Percentiles rank a stretch among this genome's conserved stretches.
phyloP scores from a whole-genome alignment of 345 rosid species.

The Clausena lansium region DNA sequence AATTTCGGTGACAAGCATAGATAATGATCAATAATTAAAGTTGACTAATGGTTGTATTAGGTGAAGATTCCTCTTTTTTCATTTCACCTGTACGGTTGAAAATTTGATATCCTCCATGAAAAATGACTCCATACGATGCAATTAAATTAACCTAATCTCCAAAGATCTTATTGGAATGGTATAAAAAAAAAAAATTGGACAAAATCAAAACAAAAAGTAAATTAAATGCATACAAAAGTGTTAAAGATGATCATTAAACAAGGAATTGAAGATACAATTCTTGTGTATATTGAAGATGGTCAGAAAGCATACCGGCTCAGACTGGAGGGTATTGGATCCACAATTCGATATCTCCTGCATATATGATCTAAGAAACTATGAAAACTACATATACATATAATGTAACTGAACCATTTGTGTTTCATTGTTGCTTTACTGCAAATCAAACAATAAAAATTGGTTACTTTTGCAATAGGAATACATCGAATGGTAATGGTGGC shows the following conservation, averaged over 20 bases:
- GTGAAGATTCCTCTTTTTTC: conserved; percentile 5
- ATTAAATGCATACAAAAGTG: too few relatives aligned
- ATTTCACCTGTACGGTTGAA: neutral
- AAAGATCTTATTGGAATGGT: neutral
- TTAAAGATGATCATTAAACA: neutral
- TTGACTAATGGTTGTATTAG: conserved; percentile 2
- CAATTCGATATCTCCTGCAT: conserved; percentile 7
- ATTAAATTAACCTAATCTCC: neutral
- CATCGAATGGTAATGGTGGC: conserved; percentile 13
- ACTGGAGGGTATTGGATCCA: neutral
- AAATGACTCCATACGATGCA: neutral
- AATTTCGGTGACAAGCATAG: neutral
- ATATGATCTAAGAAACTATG: neutral
- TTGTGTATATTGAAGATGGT: neutral
- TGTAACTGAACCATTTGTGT: neutral
- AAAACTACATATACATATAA: neutral
- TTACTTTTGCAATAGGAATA: conserved; percentile 9
- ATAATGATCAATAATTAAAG: neutral
- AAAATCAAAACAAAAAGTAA: too few relatives aligned
- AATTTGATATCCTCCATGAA: neutral
- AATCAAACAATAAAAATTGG: conserved; percentile 3
- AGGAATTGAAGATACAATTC: neutral
- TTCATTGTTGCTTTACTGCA: neutral
- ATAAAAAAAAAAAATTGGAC: too few relatives aligned
- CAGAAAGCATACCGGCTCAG: neutral